A percentile compares a stretch with the other conserved stretches of the same genome.
Conservation (phyloP, 768 basidiomycete species). For the Leccinum barrowsii region DNA sequence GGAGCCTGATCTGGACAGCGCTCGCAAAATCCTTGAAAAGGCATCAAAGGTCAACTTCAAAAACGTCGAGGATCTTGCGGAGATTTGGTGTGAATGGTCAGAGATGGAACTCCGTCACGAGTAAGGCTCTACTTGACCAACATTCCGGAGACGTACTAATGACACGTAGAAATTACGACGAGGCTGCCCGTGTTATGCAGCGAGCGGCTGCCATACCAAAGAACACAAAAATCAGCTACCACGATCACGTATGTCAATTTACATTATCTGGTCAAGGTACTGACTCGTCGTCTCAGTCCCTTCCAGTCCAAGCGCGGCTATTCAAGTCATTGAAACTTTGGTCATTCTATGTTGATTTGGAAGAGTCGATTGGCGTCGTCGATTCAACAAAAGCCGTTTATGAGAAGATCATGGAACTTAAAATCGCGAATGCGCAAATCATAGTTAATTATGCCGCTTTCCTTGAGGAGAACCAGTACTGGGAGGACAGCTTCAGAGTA, state of each 20-base stretch:
- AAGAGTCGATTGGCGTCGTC: constrained; percentile 94
- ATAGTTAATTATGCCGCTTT: constrained; percentile 97
- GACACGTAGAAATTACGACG: constrained; percentile 84
- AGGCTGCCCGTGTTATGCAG: constrained; percentile 94
- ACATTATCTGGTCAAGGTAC: neutral
- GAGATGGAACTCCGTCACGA: constrained; percentile 97
- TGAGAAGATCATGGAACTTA: constrained; percentile 93
- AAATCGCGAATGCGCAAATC: constrained; percentile 96
- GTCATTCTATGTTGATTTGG: constrained; percentile 98
- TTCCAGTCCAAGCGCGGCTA: constrained; percentile 82
- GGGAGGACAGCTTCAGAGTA: constrained; percentile 97
- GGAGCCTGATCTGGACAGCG: constrained; percentile 77
- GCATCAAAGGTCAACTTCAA: constrained; percentile 90
- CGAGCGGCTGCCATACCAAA: constrained; percentile 90
- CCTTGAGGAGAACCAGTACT: constrained; percentile 96
- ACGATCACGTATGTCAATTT: constrained; percentile 74
- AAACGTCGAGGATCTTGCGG: constrained; percentile 95
- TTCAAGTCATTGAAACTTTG: constrained; percentile 99
- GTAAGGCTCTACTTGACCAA: constrained; percentile 45
- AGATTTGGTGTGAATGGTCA: constrained; percentile 99
- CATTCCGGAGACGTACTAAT: constrained; percentile 9
- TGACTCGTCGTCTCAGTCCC: constrained; percentile 45
- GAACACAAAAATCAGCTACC: constrained; percentile 86
- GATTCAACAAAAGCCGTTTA: constrained; percentile 91
- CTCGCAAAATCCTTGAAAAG: constrained; percentile 91